Evolutionary conservation across 73 alveolate species (phyloP).

Genomic region (Stentor roeselii): DNA sequence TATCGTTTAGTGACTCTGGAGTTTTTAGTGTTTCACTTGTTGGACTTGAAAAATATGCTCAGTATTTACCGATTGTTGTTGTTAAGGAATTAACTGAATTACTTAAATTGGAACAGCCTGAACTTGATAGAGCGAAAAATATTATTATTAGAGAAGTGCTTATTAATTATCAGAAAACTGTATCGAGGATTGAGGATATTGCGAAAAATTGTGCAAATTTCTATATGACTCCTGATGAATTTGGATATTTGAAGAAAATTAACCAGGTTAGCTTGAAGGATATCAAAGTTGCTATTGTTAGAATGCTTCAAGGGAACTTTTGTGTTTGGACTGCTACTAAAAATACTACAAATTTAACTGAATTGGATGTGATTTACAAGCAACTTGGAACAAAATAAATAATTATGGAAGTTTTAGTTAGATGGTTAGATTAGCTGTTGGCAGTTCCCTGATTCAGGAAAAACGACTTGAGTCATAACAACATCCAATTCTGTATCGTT

Average conservation of each 20-base stretch:
- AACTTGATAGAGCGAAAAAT: background rate
- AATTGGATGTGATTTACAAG: background rate
- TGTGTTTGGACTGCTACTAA: background rate
- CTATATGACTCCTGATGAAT: background rate
- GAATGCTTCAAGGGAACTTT: background rate
- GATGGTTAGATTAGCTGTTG: too few species aligned
- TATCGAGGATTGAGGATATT: background rate
- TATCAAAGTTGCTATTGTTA: background rate
- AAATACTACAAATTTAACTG: background rate
- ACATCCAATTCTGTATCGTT: background rate
- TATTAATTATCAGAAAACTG: background rate
- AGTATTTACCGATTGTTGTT: background rate
- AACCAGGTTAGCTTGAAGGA: background rate
- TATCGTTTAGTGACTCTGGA: background rate
- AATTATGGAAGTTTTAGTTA: too few species aligned
- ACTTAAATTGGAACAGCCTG: background rate
- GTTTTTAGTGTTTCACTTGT: background rate
- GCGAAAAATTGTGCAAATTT: background rate
- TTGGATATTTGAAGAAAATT: background rate
- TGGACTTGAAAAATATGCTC: slow-evolving; percentile 2
- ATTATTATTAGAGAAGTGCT: background rate
- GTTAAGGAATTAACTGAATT: background rate
- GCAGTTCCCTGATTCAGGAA: background rate
- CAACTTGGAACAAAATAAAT: background rate
- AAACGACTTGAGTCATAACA: background rate